phyloP scores from a whole-genome alignment of 495 filamentous ascomycete species.

The Xylaria acuta region DNA sequence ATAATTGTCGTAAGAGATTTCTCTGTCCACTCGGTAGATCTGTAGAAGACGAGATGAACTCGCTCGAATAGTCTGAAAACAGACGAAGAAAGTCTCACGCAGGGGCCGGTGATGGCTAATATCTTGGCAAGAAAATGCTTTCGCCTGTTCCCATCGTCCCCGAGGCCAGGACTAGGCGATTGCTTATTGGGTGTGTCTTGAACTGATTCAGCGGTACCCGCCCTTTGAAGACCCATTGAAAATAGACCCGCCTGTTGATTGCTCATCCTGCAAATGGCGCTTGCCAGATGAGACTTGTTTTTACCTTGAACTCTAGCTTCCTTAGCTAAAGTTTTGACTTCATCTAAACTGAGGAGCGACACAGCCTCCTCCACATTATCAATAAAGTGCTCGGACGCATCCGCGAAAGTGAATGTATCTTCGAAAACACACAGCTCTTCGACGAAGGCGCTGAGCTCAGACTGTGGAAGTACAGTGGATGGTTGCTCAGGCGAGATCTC shows the following conservation, averaged over 20 bases:
- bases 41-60: slow-evolving; percentile 93
- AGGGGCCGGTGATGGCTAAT: slow-evolving; percentile 77
- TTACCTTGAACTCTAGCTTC: slow-evolving; percentile 87
- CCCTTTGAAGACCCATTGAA: slow-evolving; percentile 62
- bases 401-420: slow-evolving; percentile 74
- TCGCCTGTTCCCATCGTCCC: slow-evolving; percentile 48
- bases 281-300: slow-evolving; percentile 82
- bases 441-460: slow-evolving; percentile 9
- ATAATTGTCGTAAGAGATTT: slow-evolving; percentile 96
- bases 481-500: slow-evolving; percentile 4
- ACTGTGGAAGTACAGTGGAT: neutral
- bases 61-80: slow-evolving; percentile 88
- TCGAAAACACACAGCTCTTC: slow-evolving; percentile 55
- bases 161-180: slow-evolving; percentile 26
- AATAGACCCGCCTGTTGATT: slow-evolving; percentile 74
- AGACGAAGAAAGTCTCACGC: slow-evolving; percentile 76
- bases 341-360: slow-evolving; percentile 79
- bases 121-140: slow-evolving; percentile 69
- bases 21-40: slow-evolving; percentile 96
- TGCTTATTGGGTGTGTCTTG: slow-evolving; percentile 29
- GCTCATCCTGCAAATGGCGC: slow-evolving; percentile 72
- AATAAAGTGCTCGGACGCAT: slow-evolving; percentile 73
- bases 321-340: slow-evolving; percentile 84
- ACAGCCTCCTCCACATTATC: slow-evolving; percentile 85
- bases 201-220: slow-evolving; percentile 53